phyloP scores from a whole-genome alignment of 2,329 filamentous ascomycete genomes.

The Exophiala aquamarina region DNA sequence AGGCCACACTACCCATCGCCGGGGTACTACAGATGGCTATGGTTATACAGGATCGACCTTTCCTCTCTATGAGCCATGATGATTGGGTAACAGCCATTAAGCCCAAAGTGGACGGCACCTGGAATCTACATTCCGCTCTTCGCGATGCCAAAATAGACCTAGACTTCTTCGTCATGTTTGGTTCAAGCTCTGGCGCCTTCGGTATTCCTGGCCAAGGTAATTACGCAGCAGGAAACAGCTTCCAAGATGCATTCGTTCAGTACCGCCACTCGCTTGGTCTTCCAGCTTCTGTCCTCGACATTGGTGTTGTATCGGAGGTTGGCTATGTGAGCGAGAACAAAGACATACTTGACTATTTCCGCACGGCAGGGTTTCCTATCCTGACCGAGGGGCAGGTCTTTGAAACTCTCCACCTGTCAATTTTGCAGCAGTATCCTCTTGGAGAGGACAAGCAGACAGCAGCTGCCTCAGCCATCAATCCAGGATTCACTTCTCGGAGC shows the following conservation, averaged over 20 bases:
- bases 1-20: slow-evolving; percentile 5
- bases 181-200: slow-evolving; percentile 35
- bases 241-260: slow-evolving; percentile 23
- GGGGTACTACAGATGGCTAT: slow-evolving; percentile 28
- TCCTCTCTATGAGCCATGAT: slow-evolving; percentile 20
- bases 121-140: slow-evolving; percentile 24
- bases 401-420: slow-evolving; percentile 5
- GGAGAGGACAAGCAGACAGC: not conserved
- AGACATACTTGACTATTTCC: too few species aligned
- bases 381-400: slow-evolving; percentile 1
- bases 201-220: slow-evolving; percentile 50
- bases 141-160: slow-evolving; percentile 2
- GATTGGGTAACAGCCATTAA: slow-evolving; percentile 9
- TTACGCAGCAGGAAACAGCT: slow-evolving; percentile 28
- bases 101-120: slow-evolving; percentile 25
- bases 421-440: slow-evolving; percentile 1
- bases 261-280: slow-evolving; percentile 29
- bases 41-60: slow-evolving; percentile 23
- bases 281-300: slow-evolving; percentile 21
- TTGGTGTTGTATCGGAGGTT: slow-evolving; percentile 31
- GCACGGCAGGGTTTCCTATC: too few species aligned
- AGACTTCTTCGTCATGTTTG: slow-evolving; percentile 41
- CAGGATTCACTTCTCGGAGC: slow-evolving; percentile 1
- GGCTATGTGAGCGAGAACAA: slow-evolving; percentile 23
- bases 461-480: not conserved